Percentiles rank a stretch among this genome's conserved stretches.
These are phyloP conservation scores for Colletotrichum lindemuthianum DNA, from an alignment of 2,329 filamentous ascomycete species.

Conservation along the genomic window DNA sequence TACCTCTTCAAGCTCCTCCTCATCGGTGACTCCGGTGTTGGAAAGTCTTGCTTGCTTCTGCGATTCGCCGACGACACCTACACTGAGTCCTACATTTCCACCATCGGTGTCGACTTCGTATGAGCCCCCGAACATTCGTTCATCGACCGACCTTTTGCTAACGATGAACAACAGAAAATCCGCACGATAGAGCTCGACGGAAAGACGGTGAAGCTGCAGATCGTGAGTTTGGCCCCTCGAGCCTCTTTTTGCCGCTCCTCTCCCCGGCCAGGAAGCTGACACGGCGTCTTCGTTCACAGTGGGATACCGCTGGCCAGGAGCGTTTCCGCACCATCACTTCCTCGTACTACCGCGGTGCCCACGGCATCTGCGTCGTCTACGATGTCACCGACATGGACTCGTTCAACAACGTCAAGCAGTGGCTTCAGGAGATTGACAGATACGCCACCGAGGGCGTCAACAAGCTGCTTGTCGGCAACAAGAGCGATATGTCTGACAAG, in stretches of 20 bases:
- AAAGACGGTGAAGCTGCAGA: conserved; percentile 99
- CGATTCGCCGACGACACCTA: conserved; percentile 99
- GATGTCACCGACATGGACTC: conserved; percentile 99
- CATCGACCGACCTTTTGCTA: conserved; percentile 15
- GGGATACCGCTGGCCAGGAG: conserved; percentile 99
- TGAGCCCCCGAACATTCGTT: conserved; percentile 45
- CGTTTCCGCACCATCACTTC: conserved; percentile 99
- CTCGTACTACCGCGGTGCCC: conserved; percentile 98
- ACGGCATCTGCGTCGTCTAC: conserved; percentile 99
- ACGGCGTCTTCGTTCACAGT: conserved; percentile 65
- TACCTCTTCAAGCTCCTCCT: conserved; percentile 99
- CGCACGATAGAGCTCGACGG: conserved; percentile 98
- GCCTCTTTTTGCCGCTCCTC: background rate
- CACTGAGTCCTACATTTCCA: conserved; percentile 99
- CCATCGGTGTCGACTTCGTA: conserved; percentile 99
- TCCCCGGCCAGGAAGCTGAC: conserved; percentile 40
- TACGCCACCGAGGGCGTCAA: conserved; percentile 99
- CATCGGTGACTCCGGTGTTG: conserved; percentile 99
- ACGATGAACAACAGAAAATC: conserved; percentile 80
- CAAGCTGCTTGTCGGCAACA: conserved; percentile 99
- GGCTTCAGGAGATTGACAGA: conserved; percentile 99
- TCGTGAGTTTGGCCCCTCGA: conserved; percentile 70
- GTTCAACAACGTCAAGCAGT: conserved; percentile 99
- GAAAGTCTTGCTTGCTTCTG: conserved; percentile 98
- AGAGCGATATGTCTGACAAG: conserved; percentile 99